phyloP scores from a whole-genome alignment of 2,329 filamentous ascomycete species.

The Epichloe uncinata region DNA sequence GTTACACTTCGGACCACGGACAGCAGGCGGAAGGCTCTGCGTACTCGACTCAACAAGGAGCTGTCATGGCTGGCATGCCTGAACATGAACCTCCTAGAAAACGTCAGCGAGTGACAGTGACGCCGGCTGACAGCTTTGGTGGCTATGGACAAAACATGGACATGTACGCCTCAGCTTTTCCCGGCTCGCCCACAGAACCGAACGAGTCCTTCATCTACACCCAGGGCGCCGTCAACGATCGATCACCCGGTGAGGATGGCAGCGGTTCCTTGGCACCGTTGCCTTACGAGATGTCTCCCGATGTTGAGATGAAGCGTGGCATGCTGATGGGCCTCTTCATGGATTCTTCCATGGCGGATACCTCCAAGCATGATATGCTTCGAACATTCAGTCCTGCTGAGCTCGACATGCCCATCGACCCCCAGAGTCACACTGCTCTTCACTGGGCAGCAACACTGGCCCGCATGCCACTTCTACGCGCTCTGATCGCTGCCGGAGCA shows the following conservation, averaged over 20 bases:
- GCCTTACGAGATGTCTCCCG: conserved; percentile 43
- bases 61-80: conserved; percentile 25
- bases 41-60: conserved; percentile 49
- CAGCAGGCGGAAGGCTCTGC: conserved; percentile 54
- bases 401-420: conserved; percentile 84
- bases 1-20: conserved; percentile 61
- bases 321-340: conserved; percentile 74
- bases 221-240: conserved; percentile 32
- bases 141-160: conserved; percentile 38
- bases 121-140: conserved; percentile 44
- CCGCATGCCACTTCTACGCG: conserved; percentile 66
- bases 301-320: conserved; percentile 68
- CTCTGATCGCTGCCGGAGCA: conserved; percentile 72
- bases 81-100: conserved; percentile 72
- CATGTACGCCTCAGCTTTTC: conserved; percentile 33
- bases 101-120: conserved; percentile 47
- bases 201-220: conserved; percentile 67
- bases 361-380: conserved; percentile 62
- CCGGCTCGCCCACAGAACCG: conserved; percentile 64
- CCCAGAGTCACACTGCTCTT: conserved; percentile 75
- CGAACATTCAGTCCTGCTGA: conserved; percentile 63
- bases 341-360: conserved; percentile 57
- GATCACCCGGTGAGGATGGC: conserved; percentile 32
- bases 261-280: conserved; percentile 52
- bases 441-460: conserved; percentile 95